Conservation (phyloP, 73 alveolate species). For the Tetrahymena borealis region DNA sequence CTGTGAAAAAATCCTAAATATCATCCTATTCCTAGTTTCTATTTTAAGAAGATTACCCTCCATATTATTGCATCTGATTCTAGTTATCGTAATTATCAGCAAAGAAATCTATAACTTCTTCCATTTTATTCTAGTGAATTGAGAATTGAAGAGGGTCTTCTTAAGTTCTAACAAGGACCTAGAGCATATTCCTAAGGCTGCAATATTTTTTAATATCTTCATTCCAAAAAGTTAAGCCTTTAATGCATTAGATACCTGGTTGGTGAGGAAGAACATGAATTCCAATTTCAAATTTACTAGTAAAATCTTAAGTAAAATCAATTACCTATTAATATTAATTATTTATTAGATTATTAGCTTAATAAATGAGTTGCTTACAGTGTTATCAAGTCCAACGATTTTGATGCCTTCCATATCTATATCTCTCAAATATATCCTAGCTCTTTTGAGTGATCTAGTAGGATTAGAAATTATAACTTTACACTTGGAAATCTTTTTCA, state of each 20-base stretch:
- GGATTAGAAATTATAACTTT: neutral
- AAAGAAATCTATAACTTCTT: neutral
- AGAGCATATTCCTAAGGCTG: neutral
- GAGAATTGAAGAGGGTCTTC: neutral
- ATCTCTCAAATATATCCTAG: neutral
- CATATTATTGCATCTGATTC: neutral
- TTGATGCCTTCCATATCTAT: neutral
- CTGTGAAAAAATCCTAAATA: neutral
- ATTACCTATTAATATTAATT: neutral
- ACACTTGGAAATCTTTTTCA: neutral
- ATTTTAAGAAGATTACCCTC: neutral
- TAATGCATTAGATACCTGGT: neutral
- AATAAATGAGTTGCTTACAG: neutral
- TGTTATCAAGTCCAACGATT: neutral
- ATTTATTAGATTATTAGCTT: neutral
- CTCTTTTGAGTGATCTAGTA: neutral
- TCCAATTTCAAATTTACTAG: neutral
- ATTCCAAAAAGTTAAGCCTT: neutral
- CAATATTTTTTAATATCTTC: neutral
- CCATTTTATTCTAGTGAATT: neutral
- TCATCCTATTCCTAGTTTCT: neutral
- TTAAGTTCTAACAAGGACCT: neutral
- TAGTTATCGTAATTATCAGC: neutral
- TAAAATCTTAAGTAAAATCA: neutral
- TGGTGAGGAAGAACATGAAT: neutral